These are phyloP conservation scores for Lachnellula subtilissima DNA, from an alignment of 2,329 filamentous ascomycete genomes.

Conservation along the genomic window DNA sequence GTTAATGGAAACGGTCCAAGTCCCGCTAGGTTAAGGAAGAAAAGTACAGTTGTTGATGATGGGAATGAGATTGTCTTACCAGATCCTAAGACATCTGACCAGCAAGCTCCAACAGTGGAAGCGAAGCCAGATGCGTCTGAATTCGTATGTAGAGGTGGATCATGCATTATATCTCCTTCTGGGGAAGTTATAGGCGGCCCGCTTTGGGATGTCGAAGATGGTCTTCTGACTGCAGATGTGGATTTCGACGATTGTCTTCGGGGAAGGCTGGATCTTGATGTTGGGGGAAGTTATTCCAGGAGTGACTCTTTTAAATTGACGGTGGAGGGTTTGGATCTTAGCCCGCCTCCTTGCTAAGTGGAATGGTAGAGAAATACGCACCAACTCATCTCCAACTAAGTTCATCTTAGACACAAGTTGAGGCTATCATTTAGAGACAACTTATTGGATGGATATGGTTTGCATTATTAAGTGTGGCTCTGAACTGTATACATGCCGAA, in stretches of 20 bases:
- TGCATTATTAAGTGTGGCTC: too few species aligned
- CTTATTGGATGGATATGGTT: too few species aligned
- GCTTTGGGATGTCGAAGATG: slow-evolving; percentile 71
- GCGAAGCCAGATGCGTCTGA: slow-evolving; percentile 19
- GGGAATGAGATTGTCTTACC: slow-evolving; percentile 50
- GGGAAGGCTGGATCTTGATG: slow-evolving; percentile 76
- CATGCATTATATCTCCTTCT: slow-evolving; percentile 72
- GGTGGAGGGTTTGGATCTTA: slow-evolving; percentile 53
- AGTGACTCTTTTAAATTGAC: slow-evolving; percentile 59
- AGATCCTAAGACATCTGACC: neutral
- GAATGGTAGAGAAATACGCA: neutral
- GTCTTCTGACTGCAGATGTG: slow-evolving; percentile 65
- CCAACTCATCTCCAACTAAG: neutral
- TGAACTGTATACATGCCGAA: too few species aligned
- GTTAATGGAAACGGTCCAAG: neutral
- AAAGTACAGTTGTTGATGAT: slow-evolving; percentile 36
- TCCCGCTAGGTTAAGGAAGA: slow-evolving; percentile 9
- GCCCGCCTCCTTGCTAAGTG: slow-evolving; percentile 45
- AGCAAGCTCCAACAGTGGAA: slow-evolving; percentile 7
- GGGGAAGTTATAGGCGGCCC: slow-evolving; percentile 78
- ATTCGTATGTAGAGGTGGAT: slow-evolving; percentile 66
- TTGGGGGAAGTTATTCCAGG: slow-evolving; percentile 79
- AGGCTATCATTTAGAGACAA: neutral
- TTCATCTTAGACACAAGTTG: neutral
- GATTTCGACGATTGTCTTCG: slow-evolving; percentile 86